A percentile compares a stretch with the other conserved stretches of the same genome.
These are phyloP conservation scores for Solanum dulcamara DNA, from an alignment of 257 asterid species.

Conservation along the genomic window DNA sequence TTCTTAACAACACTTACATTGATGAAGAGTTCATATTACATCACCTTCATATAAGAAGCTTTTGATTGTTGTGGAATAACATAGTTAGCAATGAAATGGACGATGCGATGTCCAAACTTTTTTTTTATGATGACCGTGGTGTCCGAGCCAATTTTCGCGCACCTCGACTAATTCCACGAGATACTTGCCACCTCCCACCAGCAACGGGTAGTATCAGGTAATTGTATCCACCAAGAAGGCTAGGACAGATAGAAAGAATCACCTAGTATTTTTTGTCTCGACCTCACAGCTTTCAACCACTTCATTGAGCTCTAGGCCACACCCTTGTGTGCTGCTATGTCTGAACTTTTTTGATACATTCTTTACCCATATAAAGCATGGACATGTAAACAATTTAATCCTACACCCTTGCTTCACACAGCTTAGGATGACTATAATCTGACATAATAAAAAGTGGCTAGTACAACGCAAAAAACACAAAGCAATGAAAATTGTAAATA, in stretches of 20 bases:
- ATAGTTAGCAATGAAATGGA: not conserved
- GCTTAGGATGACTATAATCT: not conserved
- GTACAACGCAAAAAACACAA: not conserved
- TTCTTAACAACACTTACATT: not conserved
- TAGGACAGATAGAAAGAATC: no score
- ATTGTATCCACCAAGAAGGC: no score
- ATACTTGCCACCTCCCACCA: no score
- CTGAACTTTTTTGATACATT: not conserved
- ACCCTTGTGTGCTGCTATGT: no score
- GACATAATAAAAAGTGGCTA: not conserved
- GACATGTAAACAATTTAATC: not conserved
- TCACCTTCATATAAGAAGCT: not conserved
- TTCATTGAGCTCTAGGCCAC: no score
- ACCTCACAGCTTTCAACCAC: no score
- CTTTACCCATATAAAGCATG: not conserved
- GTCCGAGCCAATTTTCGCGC: no score
- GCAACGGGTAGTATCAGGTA: no score
- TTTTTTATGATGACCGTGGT: no score
- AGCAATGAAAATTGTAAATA: not conserved
- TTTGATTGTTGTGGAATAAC: not conserved
- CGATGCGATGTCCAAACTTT: no score
- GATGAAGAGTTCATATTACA: not conserved
- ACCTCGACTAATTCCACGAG: no score
- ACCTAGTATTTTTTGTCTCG: no score
- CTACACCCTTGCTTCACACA: not conserved